Conservation (phyloP, 2,329 filamentous ascomycete genomes). For the Botrytis pseudocinerea region DNA sequence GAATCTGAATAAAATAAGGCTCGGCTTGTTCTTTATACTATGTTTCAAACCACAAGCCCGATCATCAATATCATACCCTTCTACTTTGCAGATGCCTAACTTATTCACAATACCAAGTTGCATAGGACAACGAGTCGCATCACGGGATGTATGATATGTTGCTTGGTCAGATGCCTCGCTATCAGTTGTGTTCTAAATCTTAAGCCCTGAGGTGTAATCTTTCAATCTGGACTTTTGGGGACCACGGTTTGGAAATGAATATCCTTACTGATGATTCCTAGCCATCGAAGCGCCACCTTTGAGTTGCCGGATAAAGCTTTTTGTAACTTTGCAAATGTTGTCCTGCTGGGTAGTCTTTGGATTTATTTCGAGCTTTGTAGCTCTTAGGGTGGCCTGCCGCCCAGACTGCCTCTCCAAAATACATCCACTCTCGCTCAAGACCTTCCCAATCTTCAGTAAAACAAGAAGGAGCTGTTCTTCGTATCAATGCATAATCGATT, state of each 20-base stretch:
- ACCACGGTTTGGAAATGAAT: not conserved
- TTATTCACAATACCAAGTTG: too few species aligned
- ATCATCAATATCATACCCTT: too few species aligned
- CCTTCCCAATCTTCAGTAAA: not conserved
- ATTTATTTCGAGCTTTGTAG: slow-evolving; percentile 2
- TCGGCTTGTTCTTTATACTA: too few species aligned
- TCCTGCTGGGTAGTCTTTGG: not conserved
- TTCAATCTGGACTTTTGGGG: not conserved
- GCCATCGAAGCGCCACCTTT: not conserved
- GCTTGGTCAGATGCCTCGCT: not conserved
- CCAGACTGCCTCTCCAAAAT: slow-evolving; percentile 2
- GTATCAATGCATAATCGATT: not conserved
- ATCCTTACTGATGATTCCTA: not conserved
- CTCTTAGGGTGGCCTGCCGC: not conserved
- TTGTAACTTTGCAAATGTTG: not conserved
- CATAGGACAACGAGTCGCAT: too few species aligned
- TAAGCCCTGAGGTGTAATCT: not conserved
- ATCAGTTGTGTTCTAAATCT: not conserved
- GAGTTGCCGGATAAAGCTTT: not conserved
- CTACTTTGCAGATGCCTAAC: too few species aligned
- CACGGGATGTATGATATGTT: too few species aligned
- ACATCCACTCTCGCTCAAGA: slow-evolving; percentile 12
- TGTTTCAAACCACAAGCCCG: too few species aligned
- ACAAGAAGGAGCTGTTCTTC: slow-evolving; percentile 16
- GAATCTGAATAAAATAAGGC: too few species aligned